Evolutionary conservation across 345 rosid genomes (phyloP), one percentile per base, ranked within the genome.

Genomic region (Cardamine resedifolia): DNA sequence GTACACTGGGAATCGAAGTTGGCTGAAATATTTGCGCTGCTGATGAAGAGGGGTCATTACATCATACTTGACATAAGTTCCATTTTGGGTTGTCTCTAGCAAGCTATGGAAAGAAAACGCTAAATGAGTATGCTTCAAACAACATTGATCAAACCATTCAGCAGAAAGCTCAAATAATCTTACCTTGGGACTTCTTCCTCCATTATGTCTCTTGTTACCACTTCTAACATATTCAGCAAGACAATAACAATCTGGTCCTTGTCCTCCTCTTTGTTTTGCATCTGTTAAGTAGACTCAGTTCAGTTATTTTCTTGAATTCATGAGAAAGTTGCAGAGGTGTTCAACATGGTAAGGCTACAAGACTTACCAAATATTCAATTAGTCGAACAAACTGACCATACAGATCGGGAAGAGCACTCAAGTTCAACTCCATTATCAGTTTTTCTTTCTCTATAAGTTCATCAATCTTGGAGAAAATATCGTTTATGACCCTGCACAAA

Each of bases 401-500:
- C 68, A 92, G 88, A 76, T 74, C 81, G 6, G 96, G 96, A 56
- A 92, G 90, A 68, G 92, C 92, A 71, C 87, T 85, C 89, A 92
- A 80, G 50, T 75, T 83, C 78, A 78, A 75, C 4, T 85, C 87
- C 11, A 1, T 57, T 60, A 88, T 82, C 77, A 90, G 75, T 44
- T 71, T 70, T 67, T 76, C 82, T 0, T 10, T 70, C 4, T 7
- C 14, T 61, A 86, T 79, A 71, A 71, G 90, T 0, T 71, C 74
- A 36, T 90, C 83, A 58, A 92, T 88, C 62, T 73, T 80, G 31
- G 33, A 2, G 65, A 92, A 92, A 36, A 92, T 86, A 7, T 6
- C 52, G 8, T 82, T 76, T 41, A 88, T 86, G 79, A 88, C 87
- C 50, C 98, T 92, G 82, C 16, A 78, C 85, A 47, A 77, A 85